Percentiles rank a stretch among this genome's conserved stretches.
Evolutionary conservation across 2,329 filamentous ascomycete genomes (phyloP).

Genomic region (Penicillium sp.): DNA sequence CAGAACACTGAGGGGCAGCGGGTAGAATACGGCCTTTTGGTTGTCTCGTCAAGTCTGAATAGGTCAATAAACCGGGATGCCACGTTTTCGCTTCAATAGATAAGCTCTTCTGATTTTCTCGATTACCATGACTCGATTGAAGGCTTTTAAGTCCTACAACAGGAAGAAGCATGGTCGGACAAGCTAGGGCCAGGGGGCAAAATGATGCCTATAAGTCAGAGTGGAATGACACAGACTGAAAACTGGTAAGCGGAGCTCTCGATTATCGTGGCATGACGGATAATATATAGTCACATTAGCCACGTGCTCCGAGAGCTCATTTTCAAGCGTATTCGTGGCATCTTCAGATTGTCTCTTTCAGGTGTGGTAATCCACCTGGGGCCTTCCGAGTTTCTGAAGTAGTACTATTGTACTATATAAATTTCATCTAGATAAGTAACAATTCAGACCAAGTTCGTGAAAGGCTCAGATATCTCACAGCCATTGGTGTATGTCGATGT

Average conservation of each 20-base stretch:
- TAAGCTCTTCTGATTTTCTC: neutral
- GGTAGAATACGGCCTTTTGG: neutral
- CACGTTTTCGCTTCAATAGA: no score
- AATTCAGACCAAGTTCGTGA: neutral
- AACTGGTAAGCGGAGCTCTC: no score
- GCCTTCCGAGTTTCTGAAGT: neutral
- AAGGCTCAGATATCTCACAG: neutral
- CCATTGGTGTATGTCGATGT: neutral
- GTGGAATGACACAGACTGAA: no score
- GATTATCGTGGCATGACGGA: no score
- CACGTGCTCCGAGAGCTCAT: neutral
- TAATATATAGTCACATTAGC: neutral
- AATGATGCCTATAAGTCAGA: no score
- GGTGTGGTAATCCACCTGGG: neutral
- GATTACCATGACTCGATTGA: neutral
- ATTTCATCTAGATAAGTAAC: neutral
- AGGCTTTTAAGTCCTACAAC: neutral
- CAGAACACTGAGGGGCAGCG: no score
- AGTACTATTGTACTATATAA: neutral
- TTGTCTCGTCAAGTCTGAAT: conserved; percentile 13
- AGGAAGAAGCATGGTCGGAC: neutral
- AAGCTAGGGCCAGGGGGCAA: no score
- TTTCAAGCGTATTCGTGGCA: neutral
- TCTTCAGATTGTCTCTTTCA: neutral
- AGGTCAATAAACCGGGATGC: neutral